Percentiles rank a stretch among this genome's conserved stretches.
phyloP scores from a whole-genome alignment of 2,329 filamentous ascomycete genomes.

The Diaporthe aspalathi region DNA sequence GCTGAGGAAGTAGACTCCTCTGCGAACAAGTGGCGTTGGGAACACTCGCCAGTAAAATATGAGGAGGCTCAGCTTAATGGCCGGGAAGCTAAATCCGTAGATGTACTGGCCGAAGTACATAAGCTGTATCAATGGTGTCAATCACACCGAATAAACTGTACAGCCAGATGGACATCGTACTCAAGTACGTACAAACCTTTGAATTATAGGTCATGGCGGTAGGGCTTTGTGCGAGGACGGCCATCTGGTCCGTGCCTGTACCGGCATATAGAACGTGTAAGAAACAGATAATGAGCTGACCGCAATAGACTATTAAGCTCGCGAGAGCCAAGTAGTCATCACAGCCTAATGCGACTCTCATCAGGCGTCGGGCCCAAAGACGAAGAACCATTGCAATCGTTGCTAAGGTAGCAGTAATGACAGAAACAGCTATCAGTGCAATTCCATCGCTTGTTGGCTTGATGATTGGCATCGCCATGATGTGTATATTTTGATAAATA shows the following conservation, averaged over 20 bases:
- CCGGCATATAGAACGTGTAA: neutral
- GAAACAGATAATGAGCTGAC: neutral
- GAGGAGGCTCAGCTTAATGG: neutral
- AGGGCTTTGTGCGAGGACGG: neutral
- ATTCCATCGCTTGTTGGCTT: neutral
- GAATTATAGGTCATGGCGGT: neutral
- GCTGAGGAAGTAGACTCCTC: neutral
- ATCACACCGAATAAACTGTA: neutral
- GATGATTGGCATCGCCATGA: neutral
- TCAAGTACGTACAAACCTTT: neutral
- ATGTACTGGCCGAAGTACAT: neutral
- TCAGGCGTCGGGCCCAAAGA: neutral
- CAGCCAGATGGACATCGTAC: neutral
- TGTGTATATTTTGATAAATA: neutral
- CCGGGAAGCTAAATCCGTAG: neutral
- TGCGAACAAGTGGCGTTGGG: neutral
- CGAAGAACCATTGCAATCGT: neutral
- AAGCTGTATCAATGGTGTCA: neutral
- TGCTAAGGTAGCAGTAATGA: neutral
- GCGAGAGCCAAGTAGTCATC: neutral
- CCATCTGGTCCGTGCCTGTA: neutral
- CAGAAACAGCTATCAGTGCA: neutral
- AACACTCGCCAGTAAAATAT: neutral
- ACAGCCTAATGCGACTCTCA: neutral
- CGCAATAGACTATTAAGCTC: neutral